Percentiles rank a stretch among this genome's conserved stretches.
These are phyloP conservation scores for Aspergillus heteromorphus DNA, from an alignment of 495 filamentous ascomycete species.

Conservation along the genomic window DNA sequence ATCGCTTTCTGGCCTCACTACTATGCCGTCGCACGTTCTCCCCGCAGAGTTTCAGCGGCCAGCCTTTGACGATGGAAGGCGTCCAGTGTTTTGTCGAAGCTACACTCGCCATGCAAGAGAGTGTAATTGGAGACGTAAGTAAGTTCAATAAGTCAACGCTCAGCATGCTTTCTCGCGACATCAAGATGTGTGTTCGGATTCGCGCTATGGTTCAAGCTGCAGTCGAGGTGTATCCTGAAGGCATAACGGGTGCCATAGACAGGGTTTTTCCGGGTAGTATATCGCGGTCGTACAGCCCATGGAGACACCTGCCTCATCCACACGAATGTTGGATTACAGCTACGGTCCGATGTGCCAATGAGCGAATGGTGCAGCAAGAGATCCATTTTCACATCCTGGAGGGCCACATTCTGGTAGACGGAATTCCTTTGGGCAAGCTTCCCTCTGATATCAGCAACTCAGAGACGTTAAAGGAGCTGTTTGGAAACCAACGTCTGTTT, in stretches of 20 bases:
- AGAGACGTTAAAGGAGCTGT: constrained; percentile 33
- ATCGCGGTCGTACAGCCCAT: constrained; percentile 20
- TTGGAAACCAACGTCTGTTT: constrained; percentile 34
- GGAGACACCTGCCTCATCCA: constrained; percentile 12
- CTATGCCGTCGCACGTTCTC: constrained; percentile 36
- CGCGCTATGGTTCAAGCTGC: constrained; percentile 20
- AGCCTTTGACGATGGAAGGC: constrained; percentile 9
- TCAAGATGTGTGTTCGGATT: constrained; percentile 39
- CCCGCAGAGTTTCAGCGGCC: constrained; percentile 12
- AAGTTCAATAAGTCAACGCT: constrained; percentile 6
- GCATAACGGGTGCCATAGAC: constrained; percentile 20
- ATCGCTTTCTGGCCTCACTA: constrained; percentile 26
- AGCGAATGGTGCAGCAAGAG: constrained; percentile 3
- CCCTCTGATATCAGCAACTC: constrained; percentile 42
- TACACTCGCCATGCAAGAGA: constrained; percentile 33
- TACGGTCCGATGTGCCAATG: constrained; percentile 8
- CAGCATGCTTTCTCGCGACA: constrained; percentile 41
- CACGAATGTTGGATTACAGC: constrained; percentile 25
- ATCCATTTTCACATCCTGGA: constrained; percentile 52
- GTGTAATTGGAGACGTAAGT: constrained; percentile 14
- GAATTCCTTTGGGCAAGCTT: constrained; percentile 43
- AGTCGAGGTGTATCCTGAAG: constrained; percentile 15
- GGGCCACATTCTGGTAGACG: constrained; percentile 53
- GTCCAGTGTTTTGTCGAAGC: constrained; percentile 34
- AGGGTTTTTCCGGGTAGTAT: constrained; percentile 9